These are phyloP conservation scores for Leccinum boreale DNA, from an alignment of 768 basidiomycete species.

Conservation along the genomic window DNA sequence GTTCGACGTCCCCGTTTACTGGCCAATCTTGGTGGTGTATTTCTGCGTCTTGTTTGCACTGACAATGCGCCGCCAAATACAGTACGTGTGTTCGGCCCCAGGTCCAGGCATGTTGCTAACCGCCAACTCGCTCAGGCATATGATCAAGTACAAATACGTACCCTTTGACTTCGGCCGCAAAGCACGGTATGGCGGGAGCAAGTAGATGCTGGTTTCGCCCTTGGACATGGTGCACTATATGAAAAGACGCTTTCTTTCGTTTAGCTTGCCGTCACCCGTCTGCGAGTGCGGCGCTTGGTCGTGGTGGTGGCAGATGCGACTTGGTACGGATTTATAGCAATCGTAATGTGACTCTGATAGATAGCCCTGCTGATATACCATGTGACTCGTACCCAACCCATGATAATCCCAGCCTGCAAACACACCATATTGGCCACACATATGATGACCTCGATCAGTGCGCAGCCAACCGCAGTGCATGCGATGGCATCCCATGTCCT, in stretches of 20 bases:
- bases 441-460: constrained; percentile 13
- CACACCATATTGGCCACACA: no score
- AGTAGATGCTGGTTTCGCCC: constrained; percentile 29
- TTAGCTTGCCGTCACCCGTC: constrained; percentile 6
- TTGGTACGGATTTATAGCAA: constrained; percentile 29
- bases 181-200: constrained; percentile 70
- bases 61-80: constrained; percentile 95
- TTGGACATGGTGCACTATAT: neutral
- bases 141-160: constrained; percentile 98
- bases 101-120: constrained; percentile 1
- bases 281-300: constrained; percentile 13
- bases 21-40: constrained; percentile 97
- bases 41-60: constrained; percentile 93
- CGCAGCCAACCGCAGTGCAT: constrained; percentile 33
- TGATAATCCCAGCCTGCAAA: neutral
- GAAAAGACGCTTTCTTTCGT: constrained; percentile 7
- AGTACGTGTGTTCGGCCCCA: constrained; percentile 51
- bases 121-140: constrained; percentile 60
- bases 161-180: constrained; percentile 97
- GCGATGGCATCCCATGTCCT: constrained; percentile 40
- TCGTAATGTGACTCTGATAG: constrained; percentile 21
- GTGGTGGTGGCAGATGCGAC: constrained; percentile 17
- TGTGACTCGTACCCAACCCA: constrained; percentile 7
- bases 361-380: constrained; percentile 7
- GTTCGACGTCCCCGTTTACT: constrained; percentile 97